Evolutionary conservation across 2,329 filamentous ascomycete genomes (phyloP).

Genomic region (Aureobasidium musti): DNA sequence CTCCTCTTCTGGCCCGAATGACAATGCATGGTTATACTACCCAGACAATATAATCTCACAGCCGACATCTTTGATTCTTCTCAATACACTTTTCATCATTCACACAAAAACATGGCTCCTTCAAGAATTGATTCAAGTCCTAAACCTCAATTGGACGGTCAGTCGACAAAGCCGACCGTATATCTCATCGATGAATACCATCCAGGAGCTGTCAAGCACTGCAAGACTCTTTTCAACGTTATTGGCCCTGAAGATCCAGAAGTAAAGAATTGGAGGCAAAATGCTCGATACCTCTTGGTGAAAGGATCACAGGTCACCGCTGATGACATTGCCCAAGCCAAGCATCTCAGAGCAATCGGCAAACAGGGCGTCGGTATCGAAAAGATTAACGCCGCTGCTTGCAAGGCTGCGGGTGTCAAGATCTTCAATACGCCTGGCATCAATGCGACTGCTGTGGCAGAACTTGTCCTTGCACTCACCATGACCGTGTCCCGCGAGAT

Average conservation of each 20-base stretch:
- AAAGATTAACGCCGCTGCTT: slow-evolving; percentile 49
- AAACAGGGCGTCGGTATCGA: slow-evolving; percentile 55
- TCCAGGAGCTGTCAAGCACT: slow-evolving; percentile 37
- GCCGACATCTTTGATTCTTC: too few species aligned
- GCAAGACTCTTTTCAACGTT: slow-evolving; percentile 45
- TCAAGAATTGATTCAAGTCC: slow-evolving; percentile 18
- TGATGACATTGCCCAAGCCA: slow-evolving; percentile 35
- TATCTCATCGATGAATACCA: slow-evolving; percentile 40
- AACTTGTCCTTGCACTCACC: slow-evolving; percentile 40
- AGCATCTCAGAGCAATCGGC: slow-evolving; percentile 47
- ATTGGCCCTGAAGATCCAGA: slow-evolving; percentile 43
- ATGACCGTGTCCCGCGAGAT: slow-evolving; percentile 39
- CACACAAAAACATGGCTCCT: not conserved
- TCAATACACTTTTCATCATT: not conserved
- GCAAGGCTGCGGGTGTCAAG: slow-evolving; percentile 45
- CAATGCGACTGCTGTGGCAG: slow-evolving; percentile 43
- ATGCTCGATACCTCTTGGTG: slow-evolving; percentile 48
- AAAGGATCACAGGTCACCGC: slow-evolving; percentile 39
- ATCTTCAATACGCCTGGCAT: slow-evolving; percentile 54
- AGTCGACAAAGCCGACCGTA: slow-evolving; percentile 30
- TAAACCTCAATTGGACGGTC: not conserved
- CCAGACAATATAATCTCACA: not conserved
- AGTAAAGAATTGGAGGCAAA: slow-evolving; percentile 45
- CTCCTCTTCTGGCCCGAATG: not conserved
- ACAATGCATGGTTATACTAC: not conserved